Conservation (phyloP, 441 rosid species). For the Gossypium gossypioides region DNA sequence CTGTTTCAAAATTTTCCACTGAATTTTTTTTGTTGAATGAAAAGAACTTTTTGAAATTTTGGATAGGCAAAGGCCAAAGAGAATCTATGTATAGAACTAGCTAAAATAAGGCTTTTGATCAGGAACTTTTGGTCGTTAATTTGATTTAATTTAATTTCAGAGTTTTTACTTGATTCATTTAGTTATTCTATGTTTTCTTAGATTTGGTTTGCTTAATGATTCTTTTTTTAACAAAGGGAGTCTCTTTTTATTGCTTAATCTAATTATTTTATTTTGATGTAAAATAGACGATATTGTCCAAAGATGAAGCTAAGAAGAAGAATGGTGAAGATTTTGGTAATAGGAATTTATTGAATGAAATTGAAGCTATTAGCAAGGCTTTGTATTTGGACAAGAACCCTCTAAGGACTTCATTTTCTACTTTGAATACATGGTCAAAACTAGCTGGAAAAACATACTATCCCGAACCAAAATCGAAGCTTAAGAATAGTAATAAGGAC, state of each 20-base stretch:
- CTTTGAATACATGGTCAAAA: constrained; percentile 27
- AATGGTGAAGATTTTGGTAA: constrained; percentile 38
- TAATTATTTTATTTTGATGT: background rate
- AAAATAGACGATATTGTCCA: constrained; percentile 38
- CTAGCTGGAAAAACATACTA: constrained; percentile 31
- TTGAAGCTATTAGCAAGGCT: constrained; percentile 73
- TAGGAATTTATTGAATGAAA: constrained; percentile 50
- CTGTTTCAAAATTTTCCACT: background rate
- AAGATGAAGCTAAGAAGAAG: constrained; percentile 40
- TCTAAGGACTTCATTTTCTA: constrained; percentile 25
- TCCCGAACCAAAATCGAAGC: constrained; percentile 31
- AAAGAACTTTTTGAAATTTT: background rate
- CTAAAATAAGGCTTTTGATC: background rate
- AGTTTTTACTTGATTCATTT: background rate
- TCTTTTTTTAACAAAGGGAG: background rate
- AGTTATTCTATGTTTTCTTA: background rate
- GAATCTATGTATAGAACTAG: background rate
- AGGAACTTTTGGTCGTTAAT: background rate
- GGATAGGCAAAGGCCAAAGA: background rate
- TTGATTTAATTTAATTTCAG: background rate
- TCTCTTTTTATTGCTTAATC: background rate
- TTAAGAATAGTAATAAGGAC: constrained; percentile 23
- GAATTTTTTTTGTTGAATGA: background rate
- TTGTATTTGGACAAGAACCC: constrained; percentile 47
- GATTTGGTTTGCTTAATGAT: background rate